These are phyloP conservation scores for Bathelium albidoporum DNA, from an alignment of 495 filamentous ascomycete species.

Conservation along the genomic window DNA sequence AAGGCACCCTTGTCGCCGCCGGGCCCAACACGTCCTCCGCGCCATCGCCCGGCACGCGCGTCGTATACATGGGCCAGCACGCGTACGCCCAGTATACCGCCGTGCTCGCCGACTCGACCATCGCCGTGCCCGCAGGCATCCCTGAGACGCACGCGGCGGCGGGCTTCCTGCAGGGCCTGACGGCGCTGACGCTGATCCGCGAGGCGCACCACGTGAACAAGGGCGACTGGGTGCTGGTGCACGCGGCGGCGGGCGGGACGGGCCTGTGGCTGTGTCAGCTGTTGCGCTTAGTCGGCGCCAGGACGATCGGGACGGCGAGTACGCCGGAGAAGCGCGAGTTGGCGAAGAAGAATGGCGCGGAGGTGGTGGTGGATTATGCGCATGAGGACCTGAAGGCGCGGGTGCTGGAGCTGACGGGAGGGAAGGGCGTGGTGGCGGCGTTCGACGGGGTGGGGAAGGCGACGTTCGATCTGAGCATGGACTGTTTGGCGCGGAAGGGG, in stretches of 20 bases:
- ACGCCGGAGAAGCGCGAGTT: constrained; percentile 61
- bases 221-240: constrained; percentile 78
- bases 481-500: constrained; percentile 71
- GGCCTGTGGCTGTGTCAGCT: constrained; percentile 72
- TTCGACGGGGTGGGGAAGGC: constrained; percentile 84
- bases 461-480: constrained; percentile 78
- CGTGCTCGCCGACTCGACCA: constrained; percentile 43
- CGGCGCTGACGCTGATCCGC: constrained; percentile 69
- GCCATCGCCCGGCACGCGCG: constrained; percentile 21
- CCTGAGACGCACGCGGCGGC: constrained; percentile 55
- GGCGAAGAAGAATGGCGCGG: constrained; percentile 72
- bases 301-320: constrained; percentile 73
- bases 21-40: constrained; percentile 30
- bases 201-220: constrained; percentile 64
- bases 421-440: constrained; percentile 61
- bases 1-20: constrained; percentile 49
- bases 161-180: constrained; percentile 70
- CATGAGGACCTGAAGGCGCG: constrained; percentile 39
- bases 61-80: constrained; percentile 37
- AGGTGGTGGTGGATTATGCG: constrained; percentile 62
- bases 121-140: constrained; percentile 56
- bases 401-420: constrained; percentile 30
- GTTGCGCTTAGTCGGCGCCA: constrained; percentile 60
- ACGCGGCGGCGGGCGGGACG: constrained; percentile 85
- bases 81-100: constrained; percentile 75